Conservation (phyloP, 2,329 filamentous ascomycete genomes). For the Grosmannia serpens region DNA sequence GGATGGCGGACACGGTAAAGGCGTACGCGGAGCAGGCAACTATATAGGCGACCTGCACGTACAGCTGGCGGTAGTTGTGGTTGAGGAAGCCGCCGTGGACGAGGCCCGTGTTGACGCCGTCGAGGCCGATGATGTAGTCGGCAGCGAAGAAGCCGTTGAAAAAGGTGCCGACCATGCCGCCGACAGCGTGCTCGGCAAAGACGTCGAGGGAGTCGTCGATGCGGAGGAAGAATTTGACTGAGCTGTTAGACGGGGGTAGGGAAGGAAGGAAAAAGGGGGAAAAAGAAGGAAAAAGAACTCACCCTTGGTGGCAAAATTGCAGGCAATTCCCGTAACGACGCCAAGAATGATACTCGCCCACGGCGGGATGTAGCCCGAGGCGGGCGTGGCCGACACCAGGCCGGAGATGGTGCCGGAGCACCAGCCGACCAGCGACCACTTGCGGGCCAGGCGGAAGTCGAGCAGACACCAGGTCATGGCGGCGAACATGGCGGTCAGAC, state of each 20-base stretch:
- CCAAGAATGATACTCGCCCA: slow-evolving; percentile 59
- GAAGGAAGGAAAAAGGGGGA: not conserved
- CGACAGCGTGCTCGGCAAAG: slow-evolving; percentile 59
- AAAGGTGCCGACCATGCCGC: slow-evolving; percentile 56
- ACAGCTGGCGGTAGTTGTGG: slow-evolving; percentile 62
- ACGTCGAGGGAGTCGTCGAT: slow-evolving; percentile 65
- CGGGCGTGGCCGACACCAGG: slow-evolving; percentile 58
- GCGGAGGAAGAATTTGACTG: slow-evolving; percentile 45
- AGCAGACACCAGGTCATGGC: slow-evolving; percentile 90
- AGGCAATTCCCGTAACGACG: slow-evolving; percentile 51
- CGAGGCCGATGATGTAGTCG: slow-evolving; percentile 60
- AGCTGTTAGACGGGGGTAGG: not conserved
- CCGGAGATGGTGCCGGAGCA: slow-evolving; percentile 62
- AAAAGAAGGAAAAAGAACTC: not conserved
- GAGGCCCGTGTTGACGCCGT: slow-evolving; percentile 60
- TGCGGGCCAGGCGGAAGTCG: slow-evolving; percentile 86
- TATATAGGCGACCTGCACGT: slow-evolving; percentile 72
- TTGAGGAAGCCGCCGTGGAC: slow-evolving; percentile 60
- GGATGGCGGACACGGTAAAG: slow-evolving; percentile 61
- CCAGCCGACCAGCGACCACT: slow-evolving; percentile 78
- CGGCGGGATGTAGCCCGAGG: slow-evolving; percentile 55
- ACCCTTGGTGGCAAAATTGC: slow-evolving; percentile 56
- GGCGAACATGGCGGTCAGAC: slow-evolving; percentile 82
- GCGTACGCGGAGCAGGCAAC: slow-evolving; percentile 53
- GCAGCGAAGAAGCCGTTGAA: slow-evolving; percentile 65